Conservation (phyloP, 2,329 filamentous ascomycete genomes). For the Trichoderma afroharzianum region DNA sequence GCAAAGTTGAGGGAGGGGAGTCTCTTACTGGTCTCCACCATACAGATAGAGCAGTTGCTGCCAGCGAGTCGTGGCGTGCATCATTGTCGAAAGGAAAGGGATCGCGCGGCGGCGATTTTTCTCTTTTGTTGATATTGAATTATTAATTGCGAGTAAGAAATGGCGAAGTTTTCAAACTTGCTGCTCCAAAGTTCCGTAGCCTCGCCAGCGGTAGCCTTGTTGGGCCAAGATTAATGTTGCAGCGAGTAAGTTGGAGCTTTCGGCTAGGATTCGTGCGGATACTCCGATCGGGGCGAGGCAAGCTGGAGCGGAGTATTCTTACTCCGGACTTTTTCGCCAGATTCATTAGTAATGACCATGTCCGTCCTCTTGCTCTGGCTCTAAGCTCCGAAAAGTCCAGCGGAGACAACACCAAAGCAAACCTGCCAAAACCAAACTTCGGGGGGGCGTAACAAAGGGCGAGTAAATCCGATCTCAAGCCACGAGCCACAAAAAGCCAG, state of each 20-base stretch:
- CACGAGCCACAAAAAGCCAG: neutral
- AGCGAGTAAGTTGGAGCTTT: neutral
- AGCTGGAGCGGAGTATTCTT: neutral
- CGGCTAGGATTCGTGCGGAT: neutral
- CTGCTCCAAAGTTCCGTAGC: neutral
- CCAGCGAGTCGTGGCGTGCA: neutral
- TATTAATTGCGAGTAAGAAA: neutral
- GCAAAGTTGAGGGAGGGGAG: neutral
- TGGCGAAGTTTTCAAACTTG: neutral
- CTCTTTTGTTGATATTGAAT: neutral
- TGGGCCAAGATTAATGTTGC: neutral
- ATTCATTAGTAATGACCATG: neutral
- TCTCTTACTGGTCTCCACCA: constrained; percentile 38
- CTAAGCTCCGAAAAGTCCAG: neutral
- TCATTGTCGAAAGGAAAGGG: neutral
- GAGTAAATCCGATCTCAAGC: neutral
- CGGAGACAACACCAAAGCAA: neutral
- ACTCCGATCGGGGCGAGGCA: neutral
- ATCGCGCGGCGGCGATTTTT: neutral
- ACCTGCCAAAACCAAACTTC: neutral
- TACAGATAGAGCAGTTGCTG: constrained; percentile 35
- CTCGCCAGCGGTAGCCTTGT: constrained; percentile 13
- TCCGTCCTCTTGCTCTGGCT: neutral
- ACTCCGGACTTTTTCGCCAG: neutral
- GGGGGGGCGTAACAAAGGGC: neutral